Evolutionary conservation across 2,329 filamentous ascomycete genomes (phyloP).

Genomic region (Rhynchosporium agropyri): DNA sequence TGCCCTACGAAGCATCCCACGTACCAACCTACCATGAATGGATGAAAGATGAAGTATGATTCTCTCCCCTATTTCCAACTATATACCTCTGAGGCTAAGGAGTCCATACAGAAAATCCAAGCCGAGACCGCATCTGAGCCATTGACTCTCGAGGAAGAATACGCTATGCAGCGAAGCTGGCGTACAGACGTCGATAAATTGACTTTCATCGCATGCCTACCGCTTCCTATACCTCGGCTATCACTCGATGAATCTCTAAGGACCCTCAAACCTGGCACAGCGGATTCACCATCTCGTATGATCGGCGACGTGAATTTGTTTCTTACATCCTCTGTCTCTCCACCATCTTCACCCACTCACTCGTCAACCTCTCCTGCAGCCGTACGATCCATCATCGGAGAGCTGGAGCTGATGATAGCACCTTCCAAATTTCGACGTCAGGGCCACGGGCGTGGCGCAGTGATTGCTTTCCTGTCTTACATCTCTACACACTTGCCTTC

Average conservation of each 20-base stretch:
- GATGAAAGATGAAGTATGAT: constrained; percentile 65
- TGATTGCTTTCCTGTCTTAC: constrained; percentile 72
- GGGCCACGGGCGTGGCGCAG: constrained; percentile 66
- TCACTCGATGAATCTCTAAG: not conserved
- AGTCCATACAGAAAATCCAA: constrained; percentile 64
- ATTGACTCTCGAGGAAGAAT: constrained; percentile 78
- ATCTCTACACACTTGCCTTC: constrained; percentile 54
- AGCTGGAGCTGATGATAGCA: constrained; percentile 89
- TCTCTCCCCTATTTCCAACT: not conserved
- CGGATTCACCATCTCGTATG: constrained; percentile 62
- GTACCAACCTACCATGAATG: constrained; percentile 83
- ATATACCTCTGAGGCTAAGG: not conserved
- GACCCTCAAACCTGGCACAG: constrained; percentile 27
- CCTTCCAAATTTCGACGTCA: constrained; percentile 55
- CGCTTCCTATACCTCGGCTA: constrained; percentile 2
- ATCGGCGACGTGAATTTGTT: constrained; percentile 83
- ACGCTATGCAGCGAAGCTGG: constrained; percentile 90
- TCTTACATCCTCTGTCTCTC: constrained; percentile 51
- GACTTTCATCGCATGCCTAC: constrained; percentile 80
- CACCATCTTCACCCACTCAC: constrained; percentile 47
- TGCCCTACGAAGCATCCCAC: constrained; percentile 82
- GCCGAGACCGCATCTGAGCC: constrained; percentile 86
- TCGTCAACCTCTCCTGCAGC: constrained; percentile 37
- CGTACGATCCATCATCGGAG: constrained; percentile 60
- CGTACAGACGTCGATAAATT: constrained; percentile 80